These are phyloP conservation scores for Vigna hirtella DNA, from an alignment of 306 rosid genomes.

Conservation along the genomic window DNA sequence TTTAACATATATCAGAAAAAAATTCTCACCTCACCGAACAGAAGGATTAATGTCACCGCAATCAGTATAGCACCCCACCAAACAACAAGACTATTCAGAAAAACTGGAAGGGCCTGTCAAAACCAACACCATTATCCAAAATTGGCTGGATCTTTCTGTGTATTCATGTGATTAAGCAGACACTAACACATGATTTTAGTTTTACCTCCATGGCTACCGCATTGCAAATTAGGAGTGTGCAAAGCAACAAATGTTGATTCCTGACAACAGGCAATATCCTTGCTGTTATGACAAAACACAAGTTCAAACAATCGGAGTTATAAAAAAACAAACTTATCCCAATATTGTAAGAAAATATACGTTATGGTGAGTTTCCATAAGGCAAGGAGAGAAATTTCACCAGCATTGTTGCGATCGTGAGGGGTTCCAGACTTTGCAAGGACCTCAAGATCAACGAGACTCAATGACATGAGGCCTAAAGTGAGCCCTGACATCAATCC, in stretches of 20 bases:
- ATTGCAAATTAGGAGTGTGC: constrained; percentile 89
- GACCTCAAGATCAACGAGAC: constrained; percentile 97
- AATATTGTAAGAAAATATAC: too few relatives aligned
- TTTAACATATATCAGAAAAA: not conserved
- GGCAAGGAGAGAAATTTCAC: constrained; percentile 46
- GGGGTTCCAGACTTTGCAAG: constrained; percentile 90
- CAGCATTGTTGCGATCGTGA: constrained; percentile 69
- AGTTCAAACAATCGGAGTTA: constrained; percentile 16
- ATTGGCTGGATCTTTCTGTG: not conserved
- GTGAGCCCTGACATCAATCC: constrained; percentile 98
- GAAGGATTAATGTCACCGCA: constrained; percentile 92
- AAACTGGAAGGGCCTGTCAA: constrained; percentile 87
- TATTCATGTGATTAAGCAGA: not conserved
- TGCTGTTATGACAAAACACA: constrained; percentile 49
- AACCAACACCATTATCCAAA: constrained; percentile 40
- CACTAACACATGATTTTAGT: constrained; percentile 14
- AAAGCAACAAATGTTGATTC: constrained; percentile 85
- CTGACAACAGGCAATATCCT: constrained; percentile 94
- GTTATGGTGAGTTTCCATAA: not conserved
- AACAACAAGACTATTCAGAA: constrained; percentile 73
- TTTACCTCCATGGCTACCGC: constrained; percentile 97
- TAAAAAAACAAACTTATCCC: not conserved
- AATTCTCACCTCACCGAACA: constrained; percentile 86
- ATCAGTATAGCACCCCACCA: constrained; percentile 83
- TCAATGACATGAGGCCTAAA: constrained; percentile 95